Percentiles rank a stretch among this genome's conserved stretches.
Evolutionary conservation across 2,329 filamentous ascomycete species (phyloP).

Genomic region (Diaporthe sp.): DNA sequence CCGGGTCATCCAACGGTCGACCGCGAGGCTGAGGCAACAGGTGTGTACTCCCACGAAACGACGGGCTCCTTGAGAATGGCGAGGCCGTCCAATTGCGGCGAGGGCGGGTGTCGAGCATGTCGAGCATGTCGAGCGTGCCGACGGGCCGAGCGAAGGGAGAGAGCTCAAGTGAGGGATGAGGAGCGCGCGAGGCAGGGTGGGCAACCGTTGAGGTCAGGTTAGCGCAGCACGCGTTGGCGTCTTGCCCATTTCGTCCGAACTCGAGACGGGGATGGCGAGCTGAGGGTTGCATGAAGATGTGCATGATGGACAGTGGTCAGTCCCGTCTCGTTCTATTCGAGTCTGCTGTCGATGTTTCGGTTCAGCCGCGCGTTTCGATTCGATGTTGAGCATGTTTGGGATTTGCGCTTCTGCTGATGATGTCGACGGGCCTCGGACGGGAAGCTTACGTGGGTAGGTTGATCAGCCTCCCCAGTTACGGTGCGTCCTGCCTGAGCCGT

Average conservation of each 20-base stretch:
- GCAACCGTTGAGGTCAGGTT: slow-evolving; percentile 5
- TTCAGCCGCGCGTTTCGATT: slow-evolving; percentile 38
- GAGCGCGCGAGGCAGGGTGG: slow-evolving; percentile 10
- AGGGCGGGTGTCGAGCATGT: background rate
- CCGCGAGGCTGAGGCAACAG: background rate
- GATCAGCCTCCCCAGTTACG: background rate
- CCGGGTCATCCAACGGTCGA: background rate
- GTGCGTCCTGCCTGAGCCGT: background rate
- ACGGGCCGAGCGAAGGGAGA: slow-evolving; percentile 5
- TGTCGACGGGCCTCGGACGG: slow-evolving; percentile 17
- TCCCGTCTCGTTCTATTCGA: slow-evolving; percentile 32
- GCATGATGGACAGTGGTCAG: slow-evolving; percentile 24
- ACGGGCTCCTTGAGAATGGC: slow-evolving; percentile 11
- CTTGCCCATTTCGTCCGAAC: slow-evolving; percentile 23
- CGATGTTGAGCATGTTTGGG: slow-evolving; percentile 39
- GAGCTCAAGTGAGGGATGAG: background rate
- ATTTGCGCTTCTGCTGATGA: slow-evolving; percentile 33
- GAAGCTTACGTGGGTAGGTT: slow-evolving; percentile 13
- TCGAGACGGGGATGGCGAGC: background rate
- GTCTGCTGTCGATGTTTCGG: slow-evolving; percentile 36
- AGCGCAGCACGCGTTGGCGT: background rate
- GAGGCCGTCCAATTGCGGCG: background rate
- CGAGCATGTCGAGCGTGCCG: background rate
- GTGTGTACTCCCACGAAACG: slow-evolving; percentile 10
- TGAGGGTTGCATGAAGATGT: slow-evolving; percentile 23